Base-by-base conservation (phyloP, 139 green algal species). In the Ettlia oleoabundans region DNA sequence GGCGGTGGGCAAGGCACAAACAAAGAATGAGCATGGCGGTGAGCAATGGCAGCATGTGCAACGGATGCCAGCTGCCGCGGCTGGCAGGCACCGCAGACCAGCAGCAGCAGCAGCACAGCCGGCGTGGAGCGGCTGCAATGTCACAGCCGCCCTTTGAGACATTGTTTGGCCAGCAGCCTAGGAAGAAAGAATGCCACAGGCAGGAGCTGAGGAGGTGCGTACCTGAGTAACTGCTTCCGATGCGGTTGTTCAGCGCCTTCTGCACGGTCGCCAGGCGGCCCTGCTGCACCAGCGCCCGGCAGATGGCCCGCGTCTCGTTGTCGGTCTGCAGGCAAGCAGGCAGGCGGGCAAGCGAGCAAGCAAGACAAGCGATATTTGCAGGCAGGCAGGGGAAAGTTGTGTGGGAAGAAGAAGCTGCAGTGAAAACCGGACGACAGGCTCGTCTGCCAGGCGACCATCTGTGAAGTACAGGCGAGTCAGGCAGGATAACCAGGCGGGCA, bases 211-310 rank as follows among this genome's bases (percentile, higher is more conserved):
- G n/a, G n/a, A n/a, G n/a, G n/a, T n/a, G n/a, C 73, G 21, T 37
- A 80, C 73, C 53, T 28, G 73, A 80, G 35, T 80, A 80, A 53
- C 37, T 58, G 53, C 35, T 58, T 52, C 73, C 73, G 37, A 80
- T 80, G 73, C 73, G 73, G 53, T 80, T 80, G 73, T 69, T 69
- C 37, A 80, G 37, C 73, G 73, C 73, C 73, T 80, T 69, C 22
- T 80, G 73, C 53, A 80, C 53, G 28, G 71, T 51, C 32, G 71
- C 47, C 73, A 80, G 73, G 24, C 26, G 24, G 6, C 55, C 55
- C 35, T 53, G 18, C 73, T 70, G 73, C 73, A 80, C 37, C 53
- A 80, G 73, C 33, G 68, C 24, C 15, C 53, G 53, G 73, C 73
- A 80, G 22, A 80, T 35, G 7, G 53, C 24, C 4, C 37, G 53